These are phyloP conservation scores for Spathaspora boniae DNA, from an alignment of 805 yeast genomes.

Conservation along the genomic window DNA sequence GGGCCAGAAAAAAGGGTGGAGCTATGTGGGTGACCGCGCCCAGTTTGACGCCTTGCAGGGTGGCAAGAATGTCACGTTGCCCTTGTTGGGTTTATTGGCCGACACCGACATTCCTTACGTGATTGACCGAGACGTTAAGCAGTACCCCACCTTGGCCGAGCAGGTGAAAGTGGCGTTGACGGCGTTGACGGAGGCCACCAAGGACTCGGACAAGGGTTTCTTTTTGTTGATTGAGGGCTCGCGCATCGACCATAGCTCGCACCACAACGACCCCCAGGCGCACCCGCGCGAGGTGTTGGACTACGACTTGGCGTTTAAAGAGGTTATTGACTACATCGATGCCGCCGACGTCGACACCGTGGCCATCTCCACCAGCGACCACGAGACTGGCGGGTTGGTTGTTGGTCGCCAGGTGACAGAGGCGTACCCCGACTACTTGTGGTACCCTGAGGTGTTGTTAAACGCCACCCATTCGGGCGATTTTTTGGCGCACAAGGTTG, in stretches of 20 bases:
- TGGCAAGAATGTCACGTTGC: slow-evolving; percentile 67
- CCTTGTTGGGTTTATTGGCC: slow-evolving; percentile 74
- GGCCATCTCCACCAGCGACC: slow-evolving; percentile 83
- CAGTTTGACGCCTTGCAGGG: slow-evolving; percentile 51
- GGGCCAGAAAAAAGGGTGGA: slow-evolving; percentile 52
- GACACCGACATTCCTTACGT: slow-evolving; percentile 81
- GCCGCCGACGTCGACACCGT: slow-evolving; percentile 70
- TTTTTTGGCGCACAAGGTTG: slow-evolving; percentile 48
- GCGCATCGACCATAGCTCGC: slow-evolving; percentile 94
- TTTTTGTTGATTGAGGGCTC: slow-evolving; percentile 88
- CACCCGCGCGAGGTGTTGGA: slow-evolving; percentile 90
- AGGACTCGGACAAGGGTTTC: slow-evolving; percentile 76
- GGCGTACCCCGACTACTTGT: slow-evolving; percentile 77
- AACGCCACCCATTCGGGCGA: slow-evolving; percentile 79
- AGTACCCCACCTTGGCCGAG: slow-evolving; percentile 76
- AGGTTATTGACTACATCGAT: slow-evolving; percentile 69
- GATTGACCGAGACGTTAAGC: slow-evolving; percentile 60
- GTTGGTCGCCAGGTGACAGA: slow-evolving; percentile 72
- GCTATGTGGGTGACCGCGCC: slow-evolving; percentile 54
- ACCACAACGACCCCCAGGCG: slow-evolving; percentile 89
- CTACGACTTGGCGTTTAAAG: slow-evolving; percentile 75
- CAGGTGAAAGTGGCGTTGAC: slow-evolving; percentile 71
- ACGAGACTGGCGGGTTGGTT: slow-evolving; percentile 95
- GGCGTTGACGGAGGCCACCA: slow-evolving; percentile 63
- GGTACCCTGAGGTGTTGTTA: slow-evolving; percentile 78